A percentile compares a stretch with the other conserved stretches of the same genome.
These are phyloP conservation scores for Debaryomyces nepalensis DNA, from an alignment of 1,139 yeast genomes.

Conservation along the genomic window DNA sequence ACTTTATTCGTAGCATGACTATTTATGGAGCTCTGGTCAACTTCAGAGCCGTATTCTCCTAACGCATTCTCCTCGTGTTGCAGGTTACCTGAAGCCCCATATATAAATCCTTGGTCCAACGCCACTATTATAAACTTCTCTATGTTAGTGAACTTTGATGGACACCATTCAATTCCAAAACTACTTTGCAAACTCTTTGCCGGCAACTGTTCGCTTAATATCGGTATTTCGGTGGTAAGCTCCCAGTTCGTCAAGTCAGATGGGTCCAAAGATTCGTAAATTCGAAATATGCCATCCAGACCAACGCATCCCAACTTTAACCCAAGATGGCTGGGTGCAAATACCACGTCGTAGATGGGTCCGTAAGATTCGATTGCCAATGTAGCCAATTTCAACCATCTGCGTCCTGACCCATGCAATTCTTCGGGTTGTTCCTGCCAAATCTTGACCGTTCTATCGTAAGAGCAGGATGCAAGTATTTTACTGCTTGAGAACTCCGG, in stretches of 20 bases:
- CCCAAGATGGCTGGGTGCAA: slow-evolving; percentile 88
- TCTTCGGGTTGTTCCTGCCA: slow-evolving; percentile 93
- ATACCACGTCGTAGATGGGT: slow-evolving; percentile 85
- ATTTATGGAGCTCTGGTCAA: slow-evolving; percentile 17
- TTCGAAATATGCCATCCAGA: slow-evolving; percentile 82
- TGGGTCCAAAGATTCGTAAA: slow-evolving; percentile 90
- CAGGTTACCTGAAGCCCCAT: slow-evolving; percentile 37
- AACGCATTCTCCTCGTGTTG: slow-evolving; percentile 13
- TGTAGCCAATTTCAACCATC: slow-evolving; percentile 80
- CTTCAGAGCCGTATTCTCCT: slow-evolving; percentile 17
- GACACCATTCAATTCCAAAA: slow-evolving; percentile 92
- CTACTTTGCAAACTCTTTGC: slow-evolving; percentile 85
- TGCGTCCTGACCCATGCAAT: slow-evolving; percentile 70
- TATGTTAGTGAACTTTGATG: slow-evolving; percentile 71
- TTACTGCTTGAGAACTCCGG: slow-evolving; percentile 84
- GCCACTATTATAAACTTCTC: slow-evolving; percentile 88
- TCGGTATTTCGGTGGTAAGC: slow-evolving; percentile 68
- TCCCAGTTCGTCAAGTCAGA: slow-evolving; percentile 85
- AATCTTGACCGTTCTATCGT: slow-evolving; percentile 83
- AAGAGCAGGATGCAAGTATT: slow-evolving; percentile 83
- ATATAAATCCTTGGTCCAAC: slow-evolving; percentile 82
- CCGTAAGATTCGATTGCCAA: slow-evolving; percentile 81
- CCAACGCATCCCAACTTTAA: slow-evolving; percentile 87
- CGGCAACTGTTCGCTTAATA: slow-evolving; percentile 62
- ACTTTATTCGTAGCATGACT: slow-evolving; percentile 28